A percentile compares a stretch with the other conserved stretches of the same genome.
phyloP scores from a whole-genome alignment of 148 eudicot species.

The Hydrangea macrophylla region DNA sequence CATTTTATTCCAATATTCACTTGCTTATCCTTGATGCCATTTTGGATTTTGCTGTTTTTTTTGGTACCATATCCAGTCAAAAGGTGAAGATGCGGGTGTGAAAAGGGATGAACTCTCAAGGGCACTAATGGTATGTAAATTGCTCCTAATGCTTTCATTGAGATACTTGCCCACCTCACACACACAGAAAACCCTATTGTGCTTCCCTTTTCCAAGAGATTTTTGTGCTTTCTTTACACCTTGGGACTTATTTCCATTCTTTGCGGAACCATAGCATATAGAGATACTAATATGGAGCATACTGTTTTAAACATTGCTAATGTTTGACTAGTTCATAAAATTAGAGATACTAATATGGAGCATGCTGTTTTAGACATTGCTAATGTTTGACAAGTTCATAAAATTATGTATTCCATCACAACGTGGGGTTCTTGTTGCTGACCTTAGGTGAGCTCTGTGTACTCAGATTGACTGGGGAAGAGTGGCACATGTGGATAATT shows the following conservation, averaged over 20 bases:
- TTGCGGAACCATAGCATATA: neutral
- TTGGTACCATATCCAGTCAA: constrained; percentile 46
- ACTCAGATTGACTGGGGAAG: neutral
- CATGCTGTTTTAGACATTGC: neutral
- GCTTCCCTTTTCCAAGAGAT: neutral
- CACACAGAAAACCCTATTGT: no score
- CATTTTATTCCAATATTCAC: neutral
- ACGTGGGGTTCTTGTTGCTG: neutral
- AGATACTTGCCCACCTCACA: neutral
- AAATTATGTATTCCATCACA: neutral
- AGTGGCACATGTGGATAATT: neutral
- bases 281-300: neutral
- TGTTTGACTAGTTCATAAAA: neutral
- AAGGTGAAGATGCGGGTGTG: constrained; percentile 67
- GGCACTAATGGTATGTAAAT: constrained; percentile 74
- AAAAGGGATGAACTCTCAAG: constrained; percentile 82
- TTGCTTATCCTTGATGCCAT: neutral
- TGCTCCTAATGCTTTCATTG: neutral
- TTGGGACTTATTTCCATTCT: neutral
- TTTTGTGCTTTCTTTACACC: neutral
- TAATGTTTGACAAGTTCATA: neutral
- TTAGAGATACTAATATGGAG: neutral
- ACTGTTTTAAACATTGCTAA: neutral
- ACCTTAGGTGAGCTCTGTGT: neutral
- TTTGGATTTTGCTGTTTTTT: constrained; percentile 12